Conservation (phyloP, 352 stramenopile genomes). For the Phytophthora ohioensis region DNA sequence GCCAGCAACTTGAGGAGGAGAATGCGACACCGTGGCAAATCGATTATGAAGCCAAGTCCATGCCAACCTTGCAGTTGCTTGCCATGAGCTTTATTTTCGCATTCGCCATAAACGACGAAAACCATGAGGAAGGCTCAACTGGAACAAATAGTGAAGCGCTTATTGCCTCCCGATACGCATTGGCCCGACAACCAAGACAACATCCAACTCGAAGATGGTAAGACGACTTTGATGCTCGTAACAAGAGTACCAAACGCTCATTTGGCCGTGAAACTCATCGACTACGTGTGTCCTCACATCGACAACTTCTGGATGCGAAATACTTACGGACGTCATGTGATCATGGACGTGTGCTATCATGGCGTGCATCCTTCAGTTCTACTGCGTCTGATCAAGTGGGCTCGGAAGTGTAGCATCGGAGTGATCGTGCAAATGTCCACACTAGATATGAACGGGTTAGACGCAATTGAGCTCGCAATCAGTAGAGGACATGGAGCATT, state of each 20-base stretch:
- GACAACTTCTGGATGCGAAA: slow-evolving; percentile 26
- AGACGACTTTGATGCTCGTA: slow-evolving; percentile 28
- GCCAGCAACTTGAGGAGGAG: too few species aligned
- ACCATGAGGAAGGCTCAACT: slow-evolving; percentile 15
- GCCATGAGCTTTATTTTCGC: not conserved
- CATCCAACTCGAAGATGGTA: slow-evolving; percentile 6
- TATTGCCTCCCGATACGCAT: slow-evolving; percentile 7
- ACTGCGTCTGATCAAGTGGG: slow-evolving; percentile 26
- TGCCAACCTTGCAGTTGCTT: not conserved
- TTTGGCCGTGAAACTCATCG: slow-evolving; percentile 32
- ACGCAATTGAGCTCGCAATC: slow-evolving; percentile 25
- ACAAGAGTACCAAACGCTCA: not conserved
- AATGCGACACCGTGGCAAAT: slow-evolving; percentile 4
- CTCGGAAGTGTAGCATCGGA: slow-evolving; percentile 15
- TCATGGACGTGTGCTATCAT: slow-evolving; percentile 26
- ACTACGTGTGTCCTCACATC: slow-evolving; percentile 18
- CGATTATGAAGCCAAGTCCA: not conserved
- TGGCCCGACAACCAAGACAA: slow-evolving; percentile 7
- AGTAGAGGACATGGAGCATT: slow-evolving; percentile 19
- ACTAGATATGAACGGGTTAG: slow-evolving; percentile 5
- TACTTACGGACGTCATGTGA: slow-evolving; percentile 21
- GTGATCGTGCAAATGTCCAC: slow-evolving; percentile 23
- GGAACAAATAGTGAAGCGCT: not conserved
- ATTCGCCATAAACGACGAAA: not conserved
- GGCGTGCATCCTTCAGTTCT: slow-evolving; percentile 21